Percentiles rank a stretch among this genome's conserved stretches.
These are phyloP conservation scores for Leucaena leucocephala DNA, from an alignment of 306 rosid genomes.

Conservation along the genomic window DNA sequence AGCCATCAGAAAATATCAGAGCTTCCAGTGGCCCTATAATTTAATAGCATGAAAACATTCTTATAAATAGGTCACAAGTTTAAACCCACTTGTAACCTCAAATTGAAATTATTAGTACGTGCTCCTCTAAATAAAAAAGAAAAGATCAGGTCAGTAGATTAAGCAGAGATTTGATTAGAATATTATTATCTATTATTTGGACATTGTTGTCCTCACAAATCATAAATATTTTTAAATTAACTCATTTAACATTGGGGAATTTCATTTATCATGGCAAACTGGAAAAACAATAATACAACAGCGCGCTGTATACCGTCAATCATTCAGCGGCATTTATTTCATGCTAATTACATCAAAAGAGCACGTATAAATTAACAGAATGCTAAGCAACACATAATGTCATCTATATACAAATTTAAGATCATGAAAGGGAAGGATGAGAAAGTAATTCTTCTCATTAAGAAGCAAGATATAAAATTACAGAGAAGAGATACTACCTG, in stretches of 20 bases:
- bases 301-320: background rate
- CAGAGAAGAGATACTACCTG: background rate
- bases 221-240: too few relatives aligned
- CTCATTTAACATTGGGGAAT: background rate
- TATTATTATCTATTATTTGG: background rate
- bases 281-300: background rate
- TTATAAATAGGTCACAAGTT: too few relatives aligned
- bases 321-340: background rate
- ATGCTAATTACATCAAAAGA: background rate
- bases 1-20: too few relatives aligned
- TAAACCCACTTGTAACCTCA: too few relatives aligned
- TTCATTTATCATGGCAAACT: background rate
- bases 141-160: too few relatives aligned
- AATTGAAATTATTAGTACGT: too few relatives aligned
- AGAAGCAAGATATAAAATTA: conserved; percentile 30
- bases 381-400: background rate
- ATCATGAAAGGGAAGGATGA: background rate
- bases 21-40: too few relatives aligned
- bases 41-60: too few relatives aligned
- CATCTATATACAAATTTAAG: conserved; percentile 14
- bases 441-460: background rate
- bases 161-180: background rate
- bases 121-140: too few relatives aligned
- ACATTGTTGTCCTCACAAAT: too few relatives aligned
- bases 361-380: background rate